phyloP scores from a whole-genome alignment of 192 early-diverging fungal genomes.

The Fimicolochytrium jonesii region DNA sequence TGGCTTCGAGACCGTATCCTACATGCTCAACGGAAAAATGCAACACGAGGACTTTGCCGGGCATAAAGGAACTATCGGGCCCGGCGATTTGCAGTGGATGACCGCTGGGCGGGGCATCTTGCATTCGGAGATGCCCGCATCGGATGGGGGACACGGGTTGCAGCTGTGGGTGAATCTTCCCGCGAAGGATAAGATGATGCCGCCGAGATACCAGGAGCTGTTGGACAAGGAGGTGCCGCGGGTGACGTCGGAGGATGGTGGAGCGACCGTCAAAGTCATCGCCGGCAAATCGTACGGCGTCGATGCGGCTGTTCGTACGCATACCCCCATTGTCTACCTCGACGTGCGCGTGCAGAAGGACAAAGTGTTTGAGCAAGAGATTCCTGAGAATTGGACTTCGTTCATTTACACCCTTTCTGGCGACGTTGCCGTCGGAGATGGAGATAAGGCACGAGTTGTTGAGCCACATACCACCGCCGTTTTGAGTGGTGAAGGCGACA shows the following conservation, averaged over 20 bases:
- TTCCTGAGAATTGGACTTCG: conserved; percentile 53
- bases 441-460: conserved; percentile 15
- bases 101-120: conserved; percentile 65
- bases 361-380: conserved; percentile 48
- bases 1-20: conserved; percentile 67
- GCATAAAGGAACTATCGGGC: conserved; percentile 40
- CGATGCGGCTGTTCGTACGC: conserved; percentile 64
- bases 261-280: conserved; percentile 73
- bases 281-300: conserved; percentile 76
- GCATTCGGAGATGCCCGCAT: conserved; percentile 50
- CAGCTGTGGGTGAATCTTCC: conserved; percentile 74
- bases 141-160: conserved; percentile 36
- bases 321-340: conserved; percentile 75
- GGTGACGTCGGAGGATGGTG: conserved; percentile 43
- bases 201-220: conserved; percentile 53
- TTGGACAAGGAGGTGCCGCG: conserved; percentile 60
- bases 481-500: conserved; percentile 32
- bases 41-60: conserved; percentile 59
- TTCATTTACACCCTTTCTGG: conserved; percentile 65
- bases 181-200: conserved; percentile 67
- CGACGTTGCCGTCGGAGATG: conserved; percentile 46
- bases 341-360: conserved; percentile 66
- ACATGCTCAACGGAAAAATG: conserved; percentile 53
- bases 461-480: conserved; percentile 46
- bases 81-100: conserved; percentile 63